These are phyloP conservation scores for Alternaria gansuensis DNA, from an alignment of 2,329 filamentous ascomycete genomes.

Conservation along the genomic window DNA sequence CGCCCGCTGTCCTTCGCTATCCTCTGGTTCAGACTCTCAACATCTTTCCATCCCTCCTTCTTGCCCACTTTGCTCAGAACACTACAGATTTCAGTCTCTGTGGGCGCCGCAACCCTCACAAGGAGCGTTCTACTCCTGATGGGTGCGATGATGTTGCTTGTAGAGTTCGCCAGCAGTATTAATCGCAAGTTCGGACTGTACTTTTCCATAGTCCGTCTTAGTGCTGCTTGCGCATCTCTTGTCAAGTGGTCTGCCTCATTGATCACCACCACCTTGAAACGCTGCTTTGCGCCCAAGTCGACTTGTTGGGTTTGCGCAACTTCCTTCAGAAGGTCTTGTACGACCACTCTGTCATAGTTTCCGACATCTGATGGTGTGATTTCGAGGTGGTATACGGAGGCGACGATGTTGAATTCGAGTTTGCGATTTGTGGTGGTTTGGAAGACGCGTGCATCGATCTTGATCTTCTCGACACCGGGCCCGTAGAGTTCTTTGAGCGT, in stretches of 20 bases:
- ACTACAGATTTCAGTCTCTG: slow-evolving; percentile 81
- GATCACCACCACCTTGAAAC: slow-evolving; percentile 98
- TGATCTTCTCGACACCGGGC: slow-evolving; percentile 98
- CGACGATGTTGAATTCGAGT: slow-evolving; percentile 98
- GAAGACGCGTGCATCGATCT: slow-evolving; percentile 97
- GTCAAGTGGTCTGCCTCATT: slow-evolving; percentile 97
- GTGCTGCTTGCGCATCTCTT: slow-evolving; percentile 91
- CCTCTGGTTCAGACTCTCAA: slow-evolving; percentile 77
- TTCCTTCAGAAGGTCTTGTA: slow-evolving; percentile 96
- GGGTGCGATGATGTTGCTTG: slow-evolving; percentile 98
- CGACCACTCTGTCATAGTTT: slow-evolving; percentile 92
- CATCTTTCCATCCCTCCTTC: slow-evolving; percentile 84
- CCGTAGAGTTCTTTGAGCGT: slow-evolving; percentile 96
- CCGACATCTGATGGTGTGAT: slow-evolving; percentile 98
- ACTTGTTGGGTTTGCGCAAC: slow-evolving; percentile 99
- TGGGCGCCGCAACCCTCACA: slow-evolving; percentile 89
- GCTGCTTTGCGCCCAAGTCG: slow-evolving; percentile 87
- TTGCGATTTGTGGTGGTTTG: slow-evolving; percentile 96
- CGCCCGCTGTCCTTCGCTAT: slow-evolving; percentile 91
- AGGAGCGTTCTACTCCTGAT: slow-evolving; percentile 92
- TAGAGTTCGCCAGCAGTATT: slow-evolving; percentile 93
- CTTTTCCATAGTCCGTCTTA: slow-evolving; percentile 98
- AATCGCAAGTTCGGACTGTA: slow-evolving; percentile 94
- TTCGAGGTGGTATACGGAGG: slow-evolving; percentile 96
- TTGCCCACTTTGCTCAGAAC: slow-evolving; percentile 75